Conservation (phyloP, 345 rosid species). For the Brassica carinata region DNA sequence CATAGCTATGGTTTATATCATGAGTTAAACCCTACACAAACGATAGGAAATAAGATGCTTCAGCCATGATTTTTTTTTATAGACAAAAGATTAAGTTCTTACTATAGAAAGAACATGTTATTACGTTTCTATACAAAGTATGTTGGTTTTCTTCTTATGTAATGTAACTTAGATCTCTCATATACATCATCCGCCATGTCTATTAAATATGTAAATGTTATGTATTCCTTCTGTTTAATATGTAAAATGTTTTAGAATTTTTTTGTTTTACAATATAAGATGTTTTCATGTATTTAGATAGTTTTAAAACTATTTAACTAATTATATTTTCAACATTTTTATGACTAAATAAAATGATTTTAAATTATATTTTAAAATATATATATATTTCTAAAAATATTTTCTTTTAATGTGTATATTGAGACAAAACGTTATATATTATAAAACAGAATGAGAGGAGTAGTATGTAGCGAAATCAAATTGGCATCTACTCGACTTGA, state of each 20-base stretch:
- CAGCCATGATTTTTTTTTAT: background rate
- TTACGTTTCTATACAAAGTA: background rate
- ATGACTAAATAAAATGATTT: too few species aligned
- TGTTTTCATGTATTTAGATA: too few species aligned
- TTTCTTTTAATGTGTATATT: too few species aligned
- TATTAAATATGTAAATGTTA: background rate
- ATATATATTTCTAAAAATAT: background rate
- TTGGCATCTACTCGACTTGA: background rate
- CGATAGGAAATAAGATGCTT: background rate
- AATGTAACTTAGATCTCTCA: background rate
- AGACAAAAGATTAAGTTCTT: background rate
- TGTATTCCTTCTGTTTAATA: too few species aligned
- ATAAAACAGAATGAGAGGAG: background rate
- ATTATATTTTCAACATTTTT: too few species aligned
- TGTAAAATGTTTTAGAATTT: too few species aligned
- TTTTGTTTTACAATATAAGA: too few species aligned
- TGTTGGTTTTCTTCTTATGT: background rate
- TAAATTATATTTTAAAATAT: background rate
- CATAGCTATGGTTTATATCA: background rate
- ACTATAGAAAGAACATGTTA: background rate
- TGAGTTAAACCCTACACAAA: background rate
- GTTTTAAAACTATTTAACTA: too few species aligned
- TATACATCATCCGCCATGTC: background rate
- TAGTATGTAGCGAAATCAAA: background rate
- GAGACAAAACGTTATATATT: background rate